Conservation (phyloP, 768 basidiomycete genomes). For the Suillus plorans region DNA sequence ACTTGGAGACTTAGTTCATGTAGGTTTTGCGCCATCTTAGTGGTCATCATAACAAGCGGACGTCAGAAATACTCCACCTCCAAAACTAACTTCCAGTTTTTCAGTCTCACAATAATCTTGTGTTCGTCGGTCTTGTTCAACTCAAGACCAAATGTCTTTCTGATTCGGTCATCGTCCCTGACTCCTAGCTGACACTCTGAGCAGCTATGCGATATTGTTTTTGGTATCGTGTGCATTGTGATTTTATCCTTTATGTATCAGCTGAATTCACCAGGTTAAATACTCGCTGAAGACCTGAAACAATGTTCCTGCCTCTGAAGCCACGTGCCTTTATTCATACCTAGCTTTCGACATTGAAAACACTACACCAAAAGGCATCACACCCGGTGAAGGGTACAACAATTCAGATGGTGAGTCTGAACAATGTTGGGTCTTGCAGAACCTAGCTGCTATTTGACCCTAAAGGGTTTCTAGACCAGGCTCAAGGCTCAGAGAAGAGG, state of each 20-base stretch:
- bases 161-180: neutral
- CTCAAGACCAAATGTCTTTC: slow-evolving; percentile 16
- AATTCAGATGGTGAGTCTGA: no score
- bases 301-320: neutral
- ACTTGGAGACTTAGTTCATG: neutral
- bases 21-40: slow-evolving; percentile 12
- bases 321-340: neutral
- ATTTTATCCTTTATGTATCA: neutral
- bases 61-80: neutral
- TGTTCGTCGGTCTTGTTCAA: slow-evolving; percentile 13
- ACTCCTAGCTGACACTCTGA: no score
- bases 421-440: no score
- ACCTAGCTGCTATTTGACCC: no score
- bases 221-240: slow-evolving; percentile 16
- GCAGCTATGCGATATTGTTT: slow-evolving; percentile 19
- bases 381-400: no score
- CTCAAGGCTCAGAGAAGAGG: no score
- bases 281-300: neutral
- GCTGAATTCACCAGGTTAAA: neutral
- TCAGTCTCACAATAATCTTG: slow-evolving; percentile 5
- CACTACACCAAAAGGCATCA: neutral
- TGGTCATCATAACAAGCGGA: slow-evolving; percentile 7
- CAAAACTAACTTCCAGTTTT: slow-evolving; percentile 3
- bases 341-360: neutral
- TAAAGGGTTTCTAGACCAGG: no score